phyloP scores from a whole-genome alignment of 495 filamentous ascomycete genomes.

The Oleoguttula mirabilis region DNA sequence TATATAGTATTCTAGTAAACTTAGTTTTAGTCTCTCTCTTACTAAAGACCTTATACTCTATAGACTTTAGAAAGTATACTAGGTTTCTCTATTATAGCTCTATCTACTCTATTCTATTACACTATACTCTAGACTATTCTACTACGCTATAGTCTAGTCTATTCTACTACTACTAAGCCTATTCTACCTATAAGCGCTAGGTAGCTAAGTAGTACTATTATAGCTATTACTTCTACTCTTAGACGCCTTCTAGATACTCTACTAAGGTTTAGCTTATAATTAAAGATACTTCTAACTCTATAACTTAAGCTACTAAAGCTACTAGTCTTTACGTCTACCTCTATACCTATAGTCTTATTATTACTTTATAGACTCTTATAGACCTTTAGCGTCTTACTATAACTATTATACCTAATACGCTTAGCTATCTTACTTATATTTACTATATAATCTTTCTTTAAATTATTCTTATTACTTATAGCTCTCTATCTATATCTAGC shows the following conservation, averaged over 20 bases:
- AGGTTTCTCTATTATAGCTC: too few species aligned
- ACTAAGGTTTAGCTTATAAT: not conserved
- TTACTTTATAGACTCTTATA: not conserved
- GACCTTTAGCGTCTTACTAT: conserved; percentile 1
- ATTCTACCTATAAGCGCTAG: too few species aligned
- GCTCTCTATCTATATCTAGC: not conserved
- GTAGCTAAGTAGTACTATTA: too few species aligned
- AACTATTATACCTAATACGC: not conserved
- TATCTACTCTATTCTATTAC: too few species aligned
- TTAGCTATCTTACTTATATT: not conserved
- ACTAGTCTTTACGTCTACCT: not conserved
- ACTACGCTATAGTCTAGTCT: too few species aligned
- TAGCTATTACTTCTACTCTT: too few species aligned
- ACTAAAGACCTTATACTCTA: too few species aligned
- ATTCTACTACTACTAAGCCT: too few species aligned
- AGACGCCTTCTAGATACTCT: not conserved
- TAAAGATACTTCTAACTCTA: not conserved
- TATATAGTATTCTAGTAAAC: too few species aligned
- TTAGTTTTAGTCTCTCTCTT: too few species aligned
- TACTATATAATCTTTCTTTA: not conserved
- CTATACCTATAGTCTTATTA: not conserved
- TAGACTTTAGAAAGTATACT: too few species aligned
- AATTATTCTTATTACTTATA: conserved; percentile 10
- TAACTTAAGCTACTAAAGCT: not conserved
- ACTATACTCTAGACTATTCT: too few species aligned